Base-by-base conservation (phyloP, 2,329 filamentous ascomycete genomes). In the Talaromyces sp. region DNA sequence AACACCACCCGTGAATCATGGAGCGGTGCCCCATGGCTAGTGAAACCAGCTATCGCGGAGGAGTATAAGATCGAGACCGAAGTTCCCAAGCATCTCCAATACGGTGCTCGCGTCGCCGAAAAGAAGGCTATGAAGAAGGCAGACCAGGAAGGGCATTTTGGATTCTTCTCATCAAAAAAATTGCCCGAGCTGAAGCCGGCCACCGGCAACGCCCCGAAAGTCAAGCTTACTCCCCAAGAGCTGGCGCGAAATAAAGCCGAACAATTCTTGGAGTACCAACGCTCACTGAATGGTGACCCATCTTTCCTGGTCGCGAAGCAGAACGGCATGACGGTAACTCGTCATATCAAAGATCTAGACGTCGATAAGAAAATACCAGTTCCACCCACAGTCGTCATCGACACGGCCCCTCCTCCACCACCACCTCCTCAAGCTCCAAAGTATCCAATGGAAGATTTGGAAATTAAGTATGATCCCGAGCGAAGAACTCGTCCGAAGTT, bases 21-120 rank as follows among this genome's bases (percentile, higher is more conserved):
- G 92, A 94, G 89, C 67, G 94, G 94, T n/a, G 95, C 95, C 0
- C 94, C 95, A 0, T 99, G 95, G 95, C 82, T 96, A 63, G 94
- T 98, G 19, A 97, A 96, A 79, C 86, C 90, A 41, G 89, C 92
- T 62, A 88, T 96, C 66, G 95, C 95, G 0, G 87, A 87, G 54
- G 85, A 89, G 68, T 97, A 95, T 76, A 89, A 92, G 68, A 95
- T 99, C 68, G 89, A 92, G 67, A 93, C 88, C n/a, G 88, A 92
- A 62, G 87, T 98, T 13, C 95, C 95, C 7, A 85, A 88, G 60
- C 90, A 96, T 73, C 83, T 97, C 16, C 89, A 89, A 62, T 89
- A 96, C 74, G 92, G 94, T 69, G 91, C 86, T 68, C 93, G 92
- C 76, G 82, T 90, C 13, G 86, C 89, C 39, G 90, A 93, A 75